Percentiles rank a stretch among this genome's conserved stretches.
Evolutionary conservation across 2,329 filamentous ascomycete genomes (phyloP).

Genomic region (Pestalotiopsis sp.): DNA sequence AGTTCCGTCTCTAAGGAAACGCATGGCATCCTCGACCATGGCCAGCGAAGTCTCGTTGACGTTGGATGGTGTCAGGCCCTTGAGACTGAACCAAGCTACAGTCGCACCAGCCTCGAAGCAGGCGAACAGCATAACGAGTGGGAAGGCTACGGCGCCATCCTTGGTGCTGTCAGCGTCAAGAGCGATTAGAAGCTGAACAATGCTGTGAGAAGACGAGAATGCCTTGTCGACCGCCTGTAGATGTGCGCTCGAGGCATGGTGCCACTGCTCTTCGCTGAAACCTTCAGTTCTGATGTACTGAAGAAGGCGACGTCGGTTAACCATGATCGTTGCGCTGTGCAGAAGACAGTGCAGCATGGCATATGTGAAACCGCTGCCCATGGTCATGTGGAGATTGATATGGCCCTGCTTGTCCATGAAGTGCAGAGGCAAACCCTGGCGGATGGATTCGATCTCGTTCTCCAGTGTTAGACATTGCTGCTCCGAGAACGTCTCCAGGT

Average conservation of each 20-base stretch:
- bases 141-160: constrained; percentile 59
- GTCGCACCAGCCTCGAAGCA: constrained; percentile 62
- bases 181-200: constrained; percentile 54
- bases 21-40: constrained; percentile 59
- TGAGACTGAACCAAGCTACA: constrained; percentile 62
- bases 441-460: constrained; percentile 55
- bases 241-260: constrained; percentile 48
- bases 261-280: constrained; percentile 56
- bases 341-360: constrained; percentile 63
- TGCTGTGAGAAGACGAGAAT: constrained; percentile 59
- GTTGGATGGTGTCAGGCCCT: constrained; percentile 56
- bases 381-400: constrained; percentile 62
- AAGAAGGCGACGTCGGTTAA: constrained; percentile 59
- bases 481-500: constrained; percentile 53
- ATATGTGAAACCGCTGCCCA: constrained; percentile 63
- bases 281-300: constrained; percentile 54
- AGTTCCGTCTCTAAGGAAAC: constrained; percentile 58
- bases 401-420: constrained; percentile 62
- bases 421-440: constrained; percentile 56
- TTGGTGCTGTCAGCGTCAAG: constrained; percentile 59
- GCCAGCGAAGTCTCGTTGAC: constrained; percentile 57
- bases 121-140: constrained; percentile 64
- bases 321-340: constrained; percentile 61
- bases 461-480: constrained; percentile 52
- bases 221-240: constrained; percentile 55